These are phyloP conservation scores for Lactarius sp. DNA, from an alignment of 768 basidiomycete species.

Conservation along the genomic window DNA sequence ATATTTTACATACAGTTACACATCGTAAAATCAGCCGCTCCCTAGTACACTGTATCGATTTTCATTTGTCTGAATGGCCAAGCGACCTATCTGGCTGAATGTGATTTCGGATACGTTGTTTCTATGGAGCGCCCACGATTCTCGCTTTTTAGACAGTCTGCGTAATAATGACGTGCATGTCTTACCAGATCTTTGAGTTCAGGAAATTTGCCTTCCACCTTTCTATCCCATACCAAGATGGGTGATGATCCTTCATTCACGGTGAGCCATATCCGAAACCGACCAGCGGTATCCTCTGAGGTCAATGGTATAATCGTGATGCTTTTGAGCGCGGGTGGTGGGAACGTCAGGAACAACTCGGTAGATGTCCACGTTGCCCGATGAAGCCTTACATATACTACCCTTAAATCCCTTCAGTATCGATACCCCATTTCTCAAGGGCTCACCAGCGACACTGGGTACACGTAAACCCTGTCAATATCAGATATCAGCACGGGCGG, in stretches of 20 bases:
- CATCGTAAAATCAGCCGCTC: no score
- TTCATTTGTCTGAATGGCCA: constrained; percentile 76
- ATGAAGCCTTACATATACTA: constrained; percentile 69
- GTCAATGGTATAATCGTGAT: constrained; percentile 73
- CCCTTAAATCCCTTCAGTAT: background rate
- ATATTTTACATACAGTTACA: background rate
- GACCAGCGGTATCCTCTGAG: constrained; percentile 77
- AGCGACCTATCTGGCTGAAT: constrained; percentile 77
- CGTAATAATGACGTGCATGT: constrained; percentile 13
- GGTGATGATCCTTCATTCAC: constrained; percentile 35
- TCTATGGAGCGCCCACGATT: constrained; percentile 37
- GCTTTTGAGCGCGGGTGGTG: constrained; percentile 62
- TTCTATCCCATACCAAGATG: constrained; percentile 80
- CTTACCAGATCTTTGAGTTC: constrained; percentile 80
- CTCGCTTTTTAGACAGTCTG: constrained; percentile 12
- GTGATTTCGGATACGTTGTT: constrained; percentile 81
- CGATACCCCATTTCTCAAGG: background rate
- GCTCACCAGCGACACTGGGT: constrained; percentile 75
- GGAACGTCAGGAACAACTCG: constrained; percentile 87
- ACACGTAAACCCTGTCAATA: constrained; percentile 1
- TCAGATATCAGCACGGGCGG: constrained; percentile 9
- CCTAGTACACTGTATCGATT: background rate
- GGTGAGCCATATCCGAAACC: constrained; percentile 87
- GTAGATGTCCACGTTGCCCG: constrained; percentile 93
- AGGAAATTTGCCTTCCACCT: constrained; percentile 87